Evolutionary conservation across 768 basidiomycete genomes (phyloP).

Genomic region (Podaxis sp.): DNA sequence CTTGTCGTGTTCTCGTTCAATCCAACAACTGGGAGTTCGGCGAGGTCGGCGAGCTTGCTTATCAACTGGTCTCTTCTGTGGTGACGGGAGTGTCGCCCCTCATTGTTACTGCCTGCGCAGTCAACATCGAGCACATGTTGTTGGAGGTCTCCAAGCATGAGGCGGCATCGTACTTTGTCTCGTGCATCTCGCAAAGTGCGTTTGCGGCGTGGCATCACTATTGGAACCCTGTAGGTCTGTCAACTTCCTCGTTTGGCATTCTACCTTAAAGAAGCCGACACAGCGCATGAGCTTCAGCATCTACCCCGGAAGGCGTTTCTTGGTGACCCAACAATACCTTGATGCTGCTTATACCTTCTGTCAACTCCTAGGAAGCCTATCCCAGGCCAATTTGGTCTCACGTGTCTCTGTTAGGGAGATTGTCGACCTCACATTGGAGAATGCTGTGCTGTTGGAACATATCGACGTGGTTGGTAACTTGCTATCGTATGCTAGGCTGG

Average conservation of each 20-base stretch:
- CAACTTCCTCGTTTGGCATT: background rate
- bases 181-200: constrained; percentile 5
- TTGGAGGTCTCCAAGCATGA: constrained; percentile 6
- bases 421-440: constrained; percentile 6
- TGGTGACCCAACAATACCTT: constrained; percentile 4
- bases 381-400: background rate
- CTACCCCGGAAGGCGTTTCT: constrained; percentile 1
- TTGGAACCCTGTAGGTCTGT: constrained; percentile 9
- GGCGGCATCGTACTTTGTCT: constrained; percentile 1
- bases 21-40: constrained; percentile 1
- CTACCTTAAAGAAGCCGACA: background rate
- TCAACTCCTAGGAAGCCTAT: constrained; percentile 4
- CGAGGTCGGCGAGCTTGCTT: constrained; percentile 2
- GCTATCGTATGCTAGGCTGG: background rate
- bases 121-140: background rate
- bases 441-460: constrained; percentile 3
- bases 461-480: constrained; percentile 3
- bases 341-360: constrained; percentile 1
- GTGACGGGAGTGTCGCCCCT: background rate
- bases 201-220: constrained; percentile 10
- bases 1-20: background rate
- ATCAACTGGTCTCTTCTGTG: constrained; percentile 1
- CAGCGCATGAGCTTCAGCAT: constrained; percentile 5
- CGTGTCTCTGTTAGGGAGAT: background rate
- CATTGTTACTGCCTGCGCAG: background rate